Conservation (phyloP, 805 yeast genomes). For the Jamesozyma spencerorum region DNA sequence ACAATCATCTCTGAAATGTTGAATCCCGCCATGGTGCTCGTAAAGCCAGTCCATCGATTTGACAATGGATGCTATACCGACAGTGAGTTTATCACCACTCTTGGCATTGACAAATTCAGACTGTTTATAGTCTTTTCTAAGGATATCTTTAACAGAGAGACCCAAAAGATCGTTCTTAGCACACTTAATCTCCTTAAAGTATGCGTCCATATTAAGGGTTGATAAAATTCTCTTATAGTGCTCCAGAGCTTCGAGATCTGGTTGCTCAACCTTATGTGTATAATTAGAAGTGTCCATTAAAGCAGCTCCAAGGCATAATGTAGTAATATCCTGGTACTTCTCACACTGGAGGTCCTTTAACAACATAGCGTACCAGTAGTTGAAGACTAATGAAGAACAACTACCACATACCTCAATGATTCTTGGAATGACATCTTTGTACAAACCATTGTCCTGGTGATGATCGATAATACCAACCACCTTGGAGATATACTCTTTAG, state of each 20-base stretch:
- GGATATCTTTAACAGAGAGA: slow-evolving; percentile 48
- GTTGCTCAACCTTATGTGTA: slow-evolving; percentile 49
- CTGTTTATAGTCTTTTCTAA: slow-evolving; percentile 79
- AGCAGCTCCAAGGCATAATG: slow-evolving; percentile 56
- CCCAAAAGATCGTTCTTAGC: slow-evolving; percentile 60
- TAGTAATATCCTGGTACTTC: slow-evolving; percentile 30
- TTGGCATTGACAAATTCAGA: slow-evolving; percentile 36
- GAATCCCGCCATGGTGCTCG: slow-evolving; percentile 24
- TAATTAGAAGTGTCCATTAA: slow-evolving; percentile 69
- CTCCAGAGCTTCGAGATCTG: slow-evolving; percentile 42
- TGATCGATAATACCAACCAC: slow-evolving; percentile 73
- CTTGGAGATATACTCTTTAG: slow-evolving; percentile 23
- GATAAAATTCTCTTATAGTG: slow-evolving; percentile 28
- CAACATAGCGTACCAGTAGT: slow-evolving; percentile 39
- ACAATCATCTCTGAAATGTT: slow-evolving; percentile 17
- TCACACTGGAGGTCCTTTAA: background rate
- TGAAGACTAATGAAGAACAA: slow-evolving; percentile 66
- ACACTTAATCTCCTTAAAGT: slow-evolving; percentile 30
- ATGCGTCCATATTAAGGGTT: slow-evolving; percentile 14
- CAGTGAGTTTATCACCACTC: slow-evolving; percentile 18
- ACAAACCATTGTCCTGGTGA: slow-evolving; percentile 61
- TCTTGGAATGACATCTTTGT: slow-evolving; percentile 48
- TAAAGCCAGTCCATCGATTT: slow-evolving; percentile 51
- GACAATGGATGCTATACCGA: slow-evolving; percentile 75
- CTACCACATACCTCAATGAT: slow-evolving; percentile 60